phyloP scores from a whole-genome alignment of 306 rosid species.

The Dicorynia guianensis region DNA sequence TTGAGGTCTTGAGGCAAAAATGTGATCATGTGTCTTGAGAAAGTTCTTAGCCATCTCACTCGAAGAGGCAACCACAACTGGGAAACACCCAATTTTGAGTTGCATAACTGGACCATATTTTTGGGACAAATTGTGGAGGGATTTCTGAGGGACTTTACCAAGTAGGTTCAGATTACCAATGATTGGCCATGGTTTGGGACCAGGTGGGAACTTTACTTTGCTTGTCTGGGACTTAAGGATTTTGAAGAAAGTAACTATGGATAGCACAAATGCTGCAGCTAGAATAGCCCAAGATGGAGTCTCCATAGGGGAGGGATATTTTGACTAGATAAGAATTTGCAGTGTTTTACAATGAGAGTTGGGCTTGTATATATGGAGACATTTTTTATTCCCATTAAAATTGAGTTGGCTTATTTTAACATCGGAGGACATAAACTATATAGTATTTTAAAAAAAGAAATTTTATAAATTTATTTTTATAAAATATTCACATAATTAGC shows the following conservation, averaged over 20 bases:
- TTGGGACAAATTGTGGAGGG: constrained; percentile 54
- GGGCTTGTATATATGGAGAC: no score
- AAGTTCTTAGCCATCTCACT: constrained; percentile 46
- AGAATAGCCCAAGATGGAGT: constrained; percentile 12
- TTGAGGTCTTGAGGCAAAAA: constrained; percentile 53
- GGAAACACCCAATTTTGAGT: constrained; percentile 50
- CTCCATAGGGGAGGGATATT: background rate
- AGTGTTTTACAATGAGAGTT: no score
- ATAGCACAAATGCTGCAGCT: constrained; percentile 2
- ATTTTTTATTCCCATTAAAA: no score
- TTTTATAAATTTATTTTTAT: no score
- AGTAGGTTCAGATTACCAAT: constrained; percentile 55
- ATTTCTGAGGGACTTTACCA: constrained; percentile 50
- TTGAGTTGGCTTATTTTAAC: no score
- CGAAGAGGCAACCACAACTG: constrained; percentile 51
- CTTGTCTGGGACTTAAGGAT: background rate
- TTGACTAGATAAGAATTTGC: no score
- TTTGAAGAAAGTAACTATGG: constrained; percentile 22
- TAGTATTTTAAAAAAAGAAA: no score
- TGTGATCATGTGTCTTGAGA: constrained; percentile 43
- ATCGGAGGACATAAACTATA: no score
- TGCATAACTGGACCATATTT: constrained; percentile 52
- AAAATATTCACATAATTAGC: no score
- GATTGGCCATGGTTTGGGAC: constrained; percentile 62
- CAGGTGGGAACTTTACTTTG: constrained; percentile 39